Conservation (phyloP, 2,329 filamentous ascomycete genomes). For the Neonectria ditissima region DNA sequence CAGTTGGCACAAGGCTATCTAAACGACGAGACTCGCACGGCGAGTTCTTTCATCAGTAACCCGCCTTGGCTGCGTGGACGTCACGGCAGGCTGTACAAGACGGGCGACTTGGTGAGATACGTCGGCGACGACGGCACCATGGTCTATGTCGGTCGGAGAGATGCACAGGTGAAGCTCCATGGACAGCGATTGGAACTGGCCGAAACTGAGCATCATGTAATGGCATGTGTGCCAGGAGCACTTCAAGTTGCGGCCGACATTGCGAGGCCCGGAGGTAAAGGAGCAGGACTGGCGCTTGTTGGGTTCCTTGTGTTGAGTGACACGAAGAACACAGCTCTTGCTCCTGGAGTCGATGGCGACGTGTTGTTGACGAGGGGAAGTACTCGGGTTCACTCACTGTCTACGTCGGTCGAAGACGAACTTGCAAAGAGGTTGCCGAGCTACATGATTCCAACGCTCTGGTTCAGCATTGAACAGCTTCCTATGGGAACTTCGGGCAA, state of each 20-base stretch:
- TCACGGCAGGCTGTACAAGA: slow-evolving; percentile 49
- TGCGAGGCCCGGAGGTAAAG: not conserved
- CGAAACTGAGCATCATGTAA: slow-evolving; percentile 42
- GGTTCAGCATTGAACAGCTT: slow-evolving; percentile 27
- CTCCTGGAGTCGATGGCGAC: not conserved
- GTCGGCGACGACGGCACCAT: slow-evolving; percentile 37
- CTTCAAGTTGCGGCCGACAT: not conserved
- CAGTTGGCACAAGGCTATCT: slow-evolving; percentile 40
- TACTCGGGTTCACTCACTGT: not conserved
- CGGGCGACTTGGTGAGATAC: slow-evolving; percentile 44
- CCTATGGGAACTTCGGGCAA: slow-evolving; percentile 35
- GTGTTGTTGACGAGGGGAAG: not conserved
- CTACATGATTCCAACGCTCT: slow-evolving; percentile 32
- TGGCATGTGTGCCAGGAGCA: not conserved
- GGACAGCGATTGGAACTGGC: slow-evolving; percentile 47
- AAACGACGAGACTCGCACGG: slow-evolving; percentile 16
- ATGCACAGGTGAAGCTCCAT: slow-evolving; percentile 47
- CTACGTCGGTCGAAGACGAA: not conserved
- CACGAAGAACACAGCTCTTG: not conserved
- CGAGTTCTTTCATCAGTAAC: slow-evolving; percentile 30
- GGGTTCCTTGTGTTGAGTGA: not conserved
- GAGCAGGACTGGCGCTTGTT: not conserved
- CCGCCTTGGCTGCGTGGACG: slow-evolving; percentile 4
- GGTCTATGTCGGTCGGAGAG: slow-evolving; percentile 47
- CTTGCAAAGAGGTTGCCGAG: slow-evolving; percentile 26